phyloP scores from a whole-genome alignment of 2,329 filamentous ascomycete genomes.

The Thielaviopsis ethacetica region DNA sequence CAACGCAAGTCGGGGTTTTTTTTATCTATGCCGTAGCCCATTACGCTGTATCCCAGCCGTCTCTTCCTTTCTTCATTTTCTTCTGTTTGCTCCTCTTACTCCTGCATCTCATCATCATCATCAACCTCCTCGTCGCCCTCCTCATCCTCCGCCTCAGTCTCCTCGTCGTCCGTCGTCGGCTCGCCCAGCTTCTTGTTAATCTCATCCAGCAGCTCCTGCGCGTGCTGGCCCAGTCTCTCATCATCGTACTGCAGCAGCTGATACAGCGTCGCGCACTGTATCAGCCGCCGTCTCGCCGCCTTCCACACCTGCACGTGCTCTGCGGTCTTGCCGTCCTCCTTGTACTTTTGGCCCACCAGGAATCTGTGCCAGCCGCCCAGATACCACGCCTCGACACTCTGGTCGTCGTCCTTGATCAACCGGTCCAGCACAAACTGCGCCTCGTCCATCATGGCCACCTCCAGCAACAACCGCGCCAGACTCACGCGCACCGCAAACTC shows the following conservation, averaged over 20 bases:
- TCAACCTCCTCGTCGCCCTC: constrained; percentile 31
- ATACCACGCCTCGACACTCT: constrained; percentile 94
- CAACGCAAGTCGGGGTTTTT: not conserved
- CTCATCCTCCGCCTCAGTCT: constrained; percentile 30
- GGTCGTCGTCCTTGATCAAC: constrained; percentile 74
- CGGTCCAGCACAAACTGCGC: constrained; percentile 74
- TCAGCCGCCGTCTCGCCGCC: constrained; percentile 68
- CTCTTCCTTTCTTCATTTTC: not conserved
- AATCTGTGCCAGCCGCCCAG: constrained; percentile 87
- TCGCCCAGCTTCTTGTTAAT: constrained; percentile 49
- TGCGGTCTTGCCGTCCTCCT: constrained; percentile 16
- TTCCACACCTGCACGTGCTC: constrained; percentile 36
- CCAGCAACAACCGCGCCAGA: constrained; percentile 72
- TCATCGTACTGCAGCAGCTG: constrained; percentile 70
- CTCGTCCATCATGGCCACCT: constrained; percentile 71
- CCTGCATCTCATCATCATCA: constrained; percentile 43
- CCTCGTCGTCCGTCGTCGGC: constrained; percentile 38
- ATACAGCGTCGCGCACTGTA: constrained; percentile 67
- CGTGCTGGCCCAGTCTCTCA: constrained; percentile 58
- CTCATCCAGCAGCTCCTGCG: constrained; percentile 48
- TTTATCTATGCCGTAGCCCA: constrained; percentile 5
- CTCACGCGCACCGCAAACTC: constrained; percentile 77
- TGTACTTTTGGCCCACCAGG: constrained; percentile 45
- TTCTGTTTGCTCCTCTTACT: constrained; percentile 13
- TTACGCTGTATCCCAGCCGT: not conserved